Evolutionary conservation across 805 yeast genomes (phyloP).

Genomic region (Komagataella pastoris): DNA sequence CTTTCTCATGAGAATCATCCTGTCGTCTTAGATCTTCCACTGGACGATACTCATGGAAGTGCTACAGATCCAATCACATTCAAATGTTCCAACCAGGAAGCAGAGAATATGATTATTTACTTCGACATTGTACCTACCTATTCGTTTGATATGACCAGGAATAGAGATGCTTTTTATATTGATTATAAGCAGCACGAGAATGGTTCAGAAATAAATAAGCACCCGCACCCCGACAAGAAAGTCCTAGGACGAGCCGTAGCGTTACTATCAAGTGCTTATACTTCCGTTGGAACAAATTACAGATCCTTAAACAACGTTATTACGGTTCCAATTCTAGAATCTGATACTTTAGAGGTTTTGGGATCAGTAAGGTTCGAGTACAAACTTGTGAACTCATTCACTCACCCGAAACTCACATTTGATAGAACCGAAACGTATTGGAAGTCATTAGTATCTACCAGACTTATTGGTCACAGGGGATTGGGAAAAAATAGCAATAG

Average conservation of each 20-base stretch:
- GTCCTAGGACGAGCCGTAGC: conserved; percentile 82
- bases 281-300: conserved; percentile 55
- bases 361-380: conserved; percentile 73
- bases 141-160: conserved; percentile 24
- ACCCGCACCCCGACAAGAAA: conserved; percentile 10
- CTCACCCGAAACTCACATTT: conserved; percentile 54
- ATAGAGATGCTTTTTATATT: conserved; percentile 6
- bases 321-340: conserved; percentile 67
- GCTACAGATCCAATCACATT: conserved; percentile 70
- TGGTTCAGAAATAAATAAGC: conserved; percentile 9
- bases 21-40: conserved; percentile 62
- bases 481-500: conserved; percentile 73
- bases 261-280: conserved; percentile 41
- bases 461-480: conserved; percentile 95
- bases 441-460: conserved; percentile 77
- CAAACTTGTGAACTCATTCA: conserved; percentile 57
- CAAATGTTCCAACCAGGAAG: conserved; percentile 35
- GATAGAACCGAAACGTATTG: conserved; percentile 70
- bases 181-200: background rate
- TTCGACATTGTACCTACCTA: conserved; percentile 91
- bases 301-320: conserved; percentile 52
- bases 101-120: conserved; percentile 42
- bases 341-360: conserved; percentile 55
- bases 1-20: conserved; percentile 14
- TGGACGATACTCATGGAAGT: conserved; percentile 61